Evolutionary conservation across 2,329 filamentous ascomycete genomes (phyloP), one percentile per base, ranked within the genome.

Genomic region (Microcyclospora pomicola): DNA sequence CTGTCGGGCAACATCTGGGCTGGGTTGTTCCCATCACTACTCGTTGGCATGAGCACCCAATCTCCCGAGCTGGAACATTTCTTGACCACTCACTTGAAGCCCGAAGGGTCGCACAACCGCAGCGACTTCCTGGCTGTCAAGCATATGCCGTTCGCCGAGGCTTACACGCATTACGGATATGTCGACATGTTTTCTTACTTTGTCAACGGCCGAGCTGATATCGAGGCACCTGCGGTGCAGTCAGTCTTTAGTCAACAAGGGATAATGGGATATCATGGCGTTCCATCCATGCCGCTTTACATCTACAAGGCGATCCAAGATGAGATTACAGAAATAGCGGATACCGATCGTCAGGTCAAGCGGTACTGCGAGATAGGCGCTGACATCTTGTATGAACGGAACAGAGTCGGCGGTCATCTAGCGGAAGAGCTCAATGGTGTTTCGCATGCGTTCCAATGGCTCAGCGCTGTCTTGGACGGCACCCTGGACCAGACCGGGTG

Each of bases 241-340:
- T 37, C 45, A 0, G 43, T 57, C 4, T 54, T 59, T 15, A 49
- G 58, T 19, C 33, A 49, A 0, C 49, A 55, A 10, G 55, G 37
- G 47, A 58, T 45, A 9, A 57, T 63, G 56, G 60, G 59, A 11
- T 52, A 56, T 15, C 59, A 65, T 35, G 63, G 63, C 31, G 51
- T 60, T 0, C 69, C 68, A 0, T 42, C 54, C 9, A 66, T 70
- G 49, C 69, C 69, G 0, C 37, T 72, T 6, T 67, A 67, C 42
- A 49, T 68, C 2, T 72, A 72, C 50, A 72, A 72, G 42, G 64
- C 67, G 0, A 59, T 65, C 13, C 41, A 48, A 2, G 69, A 73
- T 29, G 61, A 71, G 37, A 52, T 68, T 35, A 64, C 59, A 6
- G 53, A 57, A 3, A 53, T 68, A 2, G 52, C 45, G 4, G 62